These are phyloP conservation scores for Candida labiduridarum DNA, from an alignment of 1,139 yeast species.

Conservation along the genomic window DNA sequence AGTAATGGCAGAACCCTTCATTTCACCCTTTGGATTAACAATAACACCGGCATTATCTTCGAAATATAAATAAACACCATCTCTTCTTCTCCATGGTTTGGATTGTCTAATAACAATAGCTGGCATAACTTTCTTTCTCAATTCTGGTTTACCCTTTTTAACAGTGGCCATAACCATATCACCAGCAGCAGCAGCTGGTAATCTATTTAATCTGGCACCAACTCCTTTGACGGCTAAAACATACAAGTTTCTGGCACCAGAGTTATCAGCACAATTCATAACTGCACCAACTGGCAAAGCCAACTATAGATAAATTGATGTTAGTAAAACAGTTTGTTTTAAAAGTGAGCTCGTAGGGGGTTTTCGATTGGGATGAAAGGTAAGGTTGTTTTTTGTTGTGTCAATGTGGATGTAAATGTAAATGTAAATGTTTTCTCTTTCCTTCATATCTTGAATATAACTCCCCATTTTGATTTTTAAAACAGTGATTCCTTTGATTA, in stretches of 20 bases:
- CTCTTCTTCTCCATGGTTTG: constrained; percentile 99
- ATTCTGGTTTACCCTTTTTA: constrained; percentile 99
- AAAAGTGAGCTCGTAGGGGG: neutral
- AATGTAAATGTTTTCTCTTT: no score
- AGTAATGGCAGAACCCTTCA: constrained; percentile 99
- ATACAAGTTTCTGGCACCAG: constrained; percentile 99
- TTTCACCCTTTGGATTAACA: constrained; percentile 99
- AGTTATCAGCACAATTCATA: constrained; percentile 99
- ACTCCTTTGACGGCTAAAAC: constrained; percentile 98
- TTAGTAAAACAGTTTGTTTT: constrained; percentile 18
- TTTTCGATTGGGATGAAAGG: neutral
- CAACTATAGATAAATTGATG: constrained; percentile 41
- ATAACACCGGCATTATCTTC: constrained; percentile 99
- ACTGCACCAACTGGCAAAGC: constrained; percentile 99
- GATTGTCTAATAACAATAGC: constrained; percentile 99
- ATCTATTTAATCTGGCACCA: constrained; percentile 99
- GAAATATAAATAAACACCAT: constrained; percentile 98
- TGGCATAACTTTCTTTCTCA: constrained; percentile 99
- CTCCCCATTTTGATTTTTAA: no score
- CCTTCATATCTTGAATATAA: neutral
- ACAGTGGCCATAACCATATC: constrained; percentile 99
- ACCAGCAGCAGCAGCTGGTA: constrained; percentile 99
- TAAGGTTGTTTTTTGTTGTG: no score
- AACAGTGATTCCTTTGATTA: no score
- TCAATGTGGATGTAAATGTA: no score